Evolutionary conservation across 306 rosid genomes (phyloP), one percentile per base, ranked within the genome.

Genomic region (Canavalia gladiata): DNA sequence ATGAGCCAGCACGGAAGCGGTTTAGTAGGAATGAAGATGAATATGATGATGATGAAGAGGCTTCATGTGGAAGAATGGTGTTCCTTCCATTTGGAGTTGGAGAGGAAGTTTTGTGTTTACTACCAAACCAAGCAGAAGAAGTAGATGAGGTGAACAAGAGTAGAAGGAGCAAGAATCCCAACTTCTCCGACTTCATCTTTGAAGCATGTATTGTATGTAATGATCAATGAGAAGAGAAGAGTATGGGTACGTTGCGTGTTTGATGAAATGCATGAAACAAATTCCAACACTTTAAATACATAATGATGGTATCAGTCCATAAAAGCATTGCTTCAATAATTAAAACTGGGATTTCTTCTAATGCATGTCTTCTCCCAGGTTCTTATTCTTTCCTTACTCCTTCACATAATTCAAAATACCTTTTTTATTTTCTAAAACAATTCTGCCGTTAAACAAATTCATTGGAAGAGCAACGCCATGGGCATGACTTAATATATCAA

Each of bases 121-220:
- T 84, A 10, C 83, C 89, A 34, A 88, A 92, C 82, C 93, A 88
- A 86, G 97, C 90, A 46, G 90, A 90, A 37, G 87, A 89, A 75
- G 60, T 12, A 45, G 83, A 86, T 11, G 86, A 85, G 29, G 59
- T n/a, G 73, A 83, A 67, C 42, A 79, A 39, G 45, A 84, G 30
- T 9, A 88, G 33, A 50, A 85, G 51, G 51, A 84, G 51, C 54
- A 83, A 43, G 30, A 79, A 34, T 8, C 68, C 87, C 31, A 83
- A 56, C 43, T 86, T 76, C 64, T 3, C 47, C n/a, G n/a, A 29
- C 37, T 54, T 82, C 87, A 82, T 81, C 47, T 81, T 50, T 62
- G 55, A 74, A 12, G 9, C 9, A 4, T 8, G 9, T 5, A 46
- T 46, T 11, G 37, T 43, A 78, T 51, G 56, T 30, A 18, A 67